These are phyloP conservation scores for Cryptosporidium tyzzeri DNA, from an alignment of 169 alveolate genomes.

Conservation along the genomic window DNA sequence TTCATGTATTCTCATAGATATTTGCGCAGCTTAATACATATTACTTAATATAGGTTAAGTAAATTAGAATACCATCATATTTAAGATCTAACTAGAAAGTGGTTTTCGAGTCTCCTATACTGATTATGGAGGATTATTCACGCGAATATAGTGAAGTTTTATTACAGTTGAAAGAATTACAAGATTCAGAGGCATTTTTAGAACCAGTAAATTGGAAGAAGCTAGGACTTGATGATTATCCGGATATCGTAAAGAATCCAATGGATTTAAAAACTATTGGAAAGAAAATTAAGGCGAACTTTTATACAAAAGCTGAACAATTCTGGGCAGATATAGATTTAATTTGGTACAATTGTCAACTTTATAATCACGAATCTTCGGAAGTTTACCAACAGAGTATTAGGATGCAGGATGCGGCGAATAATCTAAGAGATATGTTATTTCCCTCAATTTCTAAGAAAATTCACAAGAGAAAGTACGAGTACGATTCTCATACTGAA, in stretches of 20 bases:
- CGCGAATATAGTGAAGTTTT: constrained; percentile 48
- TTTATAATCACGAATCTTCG: constrained; percentile 72
- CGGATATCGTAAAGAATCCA: constrained; percentile 77
- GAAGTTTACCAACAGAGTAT: constrained; percentile 69
- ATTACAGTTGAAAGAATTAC: constrained; percentile 15
- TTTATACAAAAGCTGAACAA: constrained; percentile 72
- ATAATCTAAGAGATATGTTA: constrained; percentile 20
- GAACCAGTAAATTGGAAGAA: constrained; percentile 80
- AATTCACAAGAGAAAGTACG: constrained; percentile 14
- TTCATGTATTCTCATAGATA: background rate
- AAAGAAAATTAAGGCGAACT: constrained; percentile 70
- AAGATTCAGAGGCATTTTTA: constrained; percentile 75
- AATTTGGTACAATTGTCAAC: constrained; percentile 67
- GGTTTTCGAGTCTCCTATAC: background rate
- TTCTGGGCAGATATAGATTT: constrained; percentile 74
- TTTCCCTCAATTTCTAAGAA: constrained; percentile 22
- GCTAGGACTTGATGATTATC: constrained; percentile 79
- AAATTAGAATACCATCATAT: background rate
- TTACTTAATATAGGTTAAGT: background rate
- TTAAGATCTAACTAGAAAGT: background rate
- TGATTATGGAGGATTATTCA: background rate
- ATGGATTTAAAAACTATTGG: constrained; percentile 80
- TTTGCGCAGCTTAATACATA: background rate
- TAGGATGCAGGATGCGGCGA: constrained; percentile 14
- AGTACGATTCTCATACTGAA: constrained; percentile 33